A percentile compares a stretch with the other conserved stretches of the same genome.
phyloP scores from a whole-genome alignment of 2,329 filamentous ascomycete genomes.

The Sordariomycetes sp. region DNA sequence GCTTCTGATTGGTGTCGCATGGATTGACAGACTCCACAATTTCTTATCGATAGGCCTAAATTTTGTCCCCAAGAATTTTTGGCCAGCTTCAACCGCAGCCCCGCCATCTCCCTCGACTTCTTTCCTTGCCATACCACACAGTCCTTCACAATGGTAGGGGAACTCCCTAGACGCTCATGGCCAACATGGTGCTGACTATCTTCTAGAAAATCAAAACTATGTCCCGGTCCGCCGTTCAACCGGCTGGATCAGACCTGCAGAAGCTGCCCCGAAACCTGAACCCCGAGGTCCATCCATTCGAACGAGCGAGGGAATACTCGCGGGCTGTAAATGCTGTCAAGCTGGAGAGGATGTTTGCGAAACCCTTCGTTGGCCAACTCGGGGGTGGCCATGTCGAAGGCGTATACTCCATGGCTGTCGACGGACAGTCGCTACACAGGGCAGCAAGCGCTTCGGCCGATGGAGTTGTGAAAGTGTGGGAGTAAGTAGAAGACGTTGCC shows the following conservation, averaged over 20 bases:
- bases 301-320: slow-evolving; percentile 67
- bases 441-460: slow-evolving; percentile 83
- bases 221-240: slow-evolving; percentile 55
- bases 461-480: slow-evolving; percentile 90
- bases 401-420: slow-evolving; percentile 67
- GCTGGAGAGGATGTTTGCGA: slow-evolving; percentile 67
- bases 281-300: slow-evolving; percentile 80
- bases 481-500: slow-evolving; percentile 21
- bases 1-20: neutral
- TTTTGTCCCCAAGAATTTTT: slow-evolving; percentile 4
- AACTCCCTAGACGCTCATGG: neutral
- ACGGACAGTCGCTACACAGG: slow-evolving; percentile 61
- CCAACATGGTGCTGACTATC: neutral
- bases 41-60: slow-evolving; percentile 5
- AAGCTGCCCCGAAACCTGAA: slow-evolving; percentile 65
- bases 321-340: slow-evolving; percentile 68
- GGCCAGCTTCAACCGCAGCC: neutral
- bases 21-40: neutral
- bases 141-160: neutral
- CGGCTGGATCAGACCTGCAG: slow-evolving; percentile 53
- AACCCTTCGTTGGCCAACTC: slow-evolving; percentile 70
- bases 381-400: slow-evolving; percentile 90
- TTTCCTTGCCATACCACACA: neutral
- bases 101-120: neutral
- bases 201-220: slow-evolving; percentile 54